Base-by-base conservation (phyloP, 768 basidiomycete genomes). In the Pisolithus microcarpus region DNA sequence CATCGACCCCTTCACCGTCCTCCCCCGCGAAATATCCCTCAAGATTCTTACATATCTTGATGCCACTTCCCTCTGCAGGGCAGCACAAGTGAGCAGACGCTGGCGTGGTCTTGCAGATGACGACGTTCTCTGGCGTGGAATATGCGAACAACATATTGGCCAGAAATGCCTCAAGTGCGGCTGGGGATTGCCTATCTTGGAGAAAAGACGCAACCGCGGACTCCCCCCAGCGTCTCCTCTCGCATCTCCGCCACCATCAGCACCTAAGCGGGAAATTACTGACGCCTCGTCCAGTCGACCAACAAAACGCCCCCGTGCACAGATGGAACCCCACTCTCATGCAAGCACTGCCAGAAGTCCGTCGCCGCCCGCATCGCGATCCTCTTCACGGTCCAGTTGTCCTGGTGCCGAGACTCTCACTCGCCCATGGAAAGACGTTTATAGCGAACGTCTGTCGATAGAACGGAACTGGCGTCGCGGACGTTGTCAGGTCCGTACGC, bases 131-230 rank as follows among this genome's bases (percentile, higher is more conserved):
- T 99, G 96, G 96, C 78, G 86, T 38, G 84, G 84, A 19, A 98
- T 99, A 65, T 98, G 96, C 66, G 91, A 95, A 63, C 96, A 99
- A 65, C 96, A 99, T 55, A 98, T 99, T 50, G 95, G 95, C 18
- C 85, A 92, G 61, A 95, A 92, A 62, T 99, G 96, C 61, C 81
- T 78, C 59, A 96, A 95, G 67, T 98, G 96, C 59, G 96, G 96
- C 2, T 97, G 95, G 94, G 94, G 93, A 16, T 73, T 99, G 42
- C 96, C 96, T 15, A 75, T 96, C 34, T 75, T 99, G 19, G 90
- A 95, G 66, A 84, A 81, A 62, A 81, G 80, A 56, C 76, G 84
- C 23, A 56, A 69, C 23, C 69, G 73, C 53, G 73, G 73, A 42
- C 61, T 71, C 7, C 59, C 61, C n/a, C 73, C 71, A 6, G 58